These are phyloP conservation scores for Hyaloperonospora brassicae DNA, from an alignment of 352 stramenopile genomes.

Conservation along the genomic window DNA sequence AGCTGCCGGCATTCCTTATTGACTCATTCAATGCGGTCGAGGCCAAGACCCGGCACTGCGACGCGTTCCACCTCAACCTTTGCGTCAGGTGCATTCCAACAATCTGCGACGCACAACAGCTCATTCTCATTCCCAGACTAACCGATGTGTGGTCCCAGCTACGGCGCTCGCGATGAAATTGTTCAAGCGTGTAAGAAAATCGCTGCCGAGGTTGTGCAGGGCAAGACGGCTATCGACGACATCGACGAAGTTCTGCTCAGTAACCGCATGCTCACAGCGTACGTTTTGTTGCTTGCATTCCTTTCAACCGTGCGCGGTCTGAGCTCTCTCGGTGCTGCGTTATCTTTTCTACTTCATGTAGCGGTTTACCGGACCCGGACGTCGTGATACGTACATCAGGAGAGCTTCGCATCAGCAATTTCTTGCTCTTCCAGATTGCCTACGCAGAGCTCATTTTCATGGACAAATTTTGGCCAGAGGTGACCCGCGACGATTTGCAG, in stretches of 20 bases:
- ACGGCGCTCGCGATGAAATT: conserved; percentile 93
- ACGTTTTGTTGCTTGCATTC: conserved; percentile 19
- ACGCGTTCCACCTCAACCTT: conserved; percentile 73
- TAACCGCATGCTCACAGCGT: conserved; percentile 68
- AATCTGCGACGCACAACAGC: neutral
- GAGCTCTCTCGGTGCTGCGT: conserved; percentile 9
- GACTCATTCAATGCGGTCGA: conserved; percentile 74
- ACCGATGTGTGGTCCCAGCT: conserved; percentile 55
- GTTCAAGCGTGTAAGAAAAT: conserved; percentile 85
- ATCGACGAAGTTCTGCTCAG: conserved; percentile 76
- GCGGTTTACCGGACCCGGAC: conserved; percentile 85
- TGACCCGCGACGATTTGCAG: conserved; percentile 77
- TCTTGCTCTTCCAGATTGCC: conserved; percentile 92
- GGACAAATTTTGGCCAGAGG: conserved; percentile 93
- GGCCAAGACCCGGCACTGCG: conserved; percentile 78
- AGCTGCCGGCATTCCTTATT: conserved; percentile 52
- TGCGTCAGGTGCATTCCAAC: conserved; percentile 46
- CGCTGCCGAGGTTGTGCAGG: conserved; percentile 67
- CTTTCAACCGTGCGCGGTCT: conserved; percentile 2
- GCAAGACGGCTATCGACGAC: conserved; percentile 49
- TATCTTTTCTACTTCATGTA: conserved; percentile 27
- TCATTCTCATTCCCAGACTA: conserved; percentile 6
- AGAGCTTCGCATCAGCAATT: conserved; percentile 93
- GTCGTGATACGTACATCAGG: conserved; percentile 92
- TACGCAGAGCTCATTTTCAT: conserved; percentile 94